These are phyloP conservation scores for Chaetomium sp. DNA, from an alignment of 2,329 filamentous ascomycete species.

Conservation along the genomic window DNA sequence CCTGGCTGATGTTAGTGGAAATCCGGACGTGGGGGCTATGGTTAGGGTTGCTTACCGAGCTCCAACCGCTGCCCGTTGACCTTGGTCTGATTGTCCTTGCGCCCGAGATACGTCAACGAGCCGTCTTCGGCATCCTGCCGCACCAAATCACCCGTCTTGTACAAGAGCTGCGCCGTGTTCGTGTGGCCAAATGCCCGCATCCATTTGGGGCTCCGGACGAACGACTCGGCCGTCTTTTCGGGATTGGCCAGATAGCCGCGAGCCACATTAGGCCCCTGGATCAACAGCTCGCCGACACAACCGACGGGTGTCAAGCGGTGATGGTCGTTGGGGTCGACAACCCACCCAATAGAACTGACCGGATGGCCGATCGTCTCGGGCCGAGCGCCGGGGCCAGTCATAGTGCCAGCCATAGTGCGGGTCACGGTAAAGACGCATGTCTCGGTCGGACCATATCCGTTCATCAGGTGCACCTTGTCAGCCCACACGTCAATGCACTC, in stretches of 20 bases:
- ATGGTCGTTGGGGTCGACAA: neutral
- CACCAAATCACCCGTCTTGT: conserved; percentile 40
- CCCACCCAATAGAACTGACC: neutral
- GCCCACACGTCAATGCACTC: conserved; percentile 17
- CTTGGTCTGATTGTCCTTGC: conserved; percentile 57
- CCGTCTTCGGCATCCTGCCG: conserved; percentile 21
- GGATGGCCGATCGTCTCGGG: neutral
- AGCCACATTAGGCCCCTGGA: neutral
- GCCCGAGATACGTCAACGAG: conserved; percentile 36
- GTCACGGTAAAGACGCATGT: conserved; percentile 1
- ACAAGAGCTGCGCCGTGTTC: conserved; percentile 34
- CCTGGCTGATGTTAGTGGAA: neutral
- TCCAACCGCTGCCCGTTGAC: conserved; percentile 59
- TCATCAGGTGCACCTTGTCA: conserved; percentile 11
- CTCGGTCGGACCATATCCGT: conserved; percentile 21
- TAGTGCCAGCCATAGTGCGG: neutral
- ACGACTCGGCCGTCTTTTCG: neutral
- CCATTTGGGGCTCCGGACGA: neutral
- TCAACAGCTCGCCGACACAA: neutral
- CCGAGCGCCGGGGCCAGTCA: neutral
- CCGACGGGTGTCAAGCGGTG: neutral
- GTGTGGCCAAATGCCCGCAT: conserved; percentile 40
- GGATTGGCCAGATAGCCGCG: neutral
- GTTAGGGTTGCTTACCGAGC: conserved; percentile 34
- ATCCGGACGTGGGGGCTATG: too few species aligned